A percentile compares a stretch with the other conserved stretches of the same genome.
Conservation (phyloP, 176 grass and related monocot species). For the Bonia amplexicaulis region DNA sequence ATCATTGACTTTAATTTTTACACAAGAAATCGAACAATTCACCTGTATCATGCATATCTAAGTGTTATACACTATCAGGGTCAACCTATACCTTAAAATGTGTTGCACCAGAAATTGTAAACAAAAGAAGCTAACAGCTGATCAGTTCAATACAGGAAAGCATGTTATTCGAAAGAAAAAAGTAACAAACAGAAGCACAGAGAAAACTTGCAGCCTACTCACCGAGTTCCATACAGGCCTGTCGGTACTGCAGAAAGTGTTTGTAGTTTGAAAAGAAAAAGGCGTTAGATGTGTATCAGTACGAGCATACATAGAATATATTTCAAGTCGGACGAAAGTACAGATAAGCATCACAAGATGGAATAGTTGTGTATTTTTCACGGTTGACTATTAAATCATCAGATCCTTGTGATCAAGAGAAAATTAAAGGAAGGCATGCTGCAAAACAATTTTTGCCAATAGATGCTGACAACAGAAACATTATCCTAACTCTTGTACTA, state of each 20-base stretch:
- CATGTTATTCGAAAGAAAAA: neutral
- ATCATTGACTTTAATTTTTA: neutral
- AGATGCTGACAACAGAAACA: neutral
- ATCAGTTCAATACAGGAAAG: neutral
- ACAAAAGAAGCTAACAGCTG: neutral
- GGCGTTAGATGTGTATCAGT: neutral
- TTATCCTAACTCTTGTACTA: neutral
- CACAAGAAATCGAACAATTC: neutral
- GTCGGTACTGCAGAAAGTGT: constrained; percentile 53
- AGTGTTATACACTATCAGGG: neutral
- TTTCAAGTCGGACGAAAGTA: neutral
- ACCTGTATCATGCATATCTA: neutral
- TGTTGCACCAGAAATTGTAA: neutral
- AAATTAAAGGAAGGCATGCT: neutral
- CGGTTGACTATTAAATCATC: neutral
- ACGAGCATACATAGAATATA: neutral
- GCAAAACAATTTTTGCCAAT: neutral
- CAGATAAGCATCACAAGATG: neutral
- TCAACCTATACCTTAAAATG: neutral
- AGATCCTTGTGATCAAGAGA: neutral
- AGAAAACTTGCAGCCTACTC: constrained; percentile 42
- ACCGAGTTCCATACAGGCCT: constrained; percentile 88
- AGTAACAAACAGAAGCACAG: neutral
- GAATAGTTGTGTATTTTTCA: neutral
- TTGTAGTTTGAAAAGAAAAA: constrained; percentile 1